Evolutionary conservation across 768 basidiomycete genomes (phyloP).

Genomic region (Auricularia auricula-judae): DNA sequence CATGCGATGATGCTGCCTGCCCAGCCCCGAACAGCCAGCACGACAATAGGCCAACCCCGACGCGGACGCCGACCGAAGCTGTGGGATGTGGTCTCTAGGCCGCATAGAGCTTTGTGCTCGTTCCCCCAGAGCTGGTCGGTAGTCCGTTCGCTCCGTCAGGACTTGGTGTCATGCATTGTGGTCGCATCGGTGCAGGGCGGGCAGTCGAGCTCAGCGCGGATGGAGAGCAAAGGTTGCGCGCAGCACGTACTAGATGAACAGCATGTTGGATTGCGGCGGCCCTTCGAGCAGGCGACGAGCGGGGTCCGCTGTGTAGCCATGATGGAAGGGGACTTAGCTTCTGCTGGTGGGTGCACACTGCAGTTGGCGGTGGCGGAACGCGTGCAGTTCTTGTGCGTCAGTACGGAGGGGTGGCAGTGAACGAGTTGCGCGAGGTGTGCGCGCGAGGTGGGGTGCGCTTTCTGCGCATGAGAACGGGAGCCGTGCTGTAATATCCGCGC

Average conservation of each 20-base stretch:
- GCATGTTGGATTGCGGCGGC: no score
- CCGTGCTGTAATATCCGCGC: background rate
- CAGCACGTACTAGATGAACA: background rate
- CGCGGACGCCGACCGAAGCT: background rate
- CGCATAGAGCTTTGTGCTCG: background rate
- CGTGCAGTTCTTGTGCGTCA: background rate
- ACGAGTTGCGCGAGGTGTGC: background rate
- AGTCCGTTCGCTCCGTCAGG: background rate
- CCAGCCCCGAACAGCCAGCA: background rate
- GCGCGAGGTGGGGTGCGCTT: background rate
- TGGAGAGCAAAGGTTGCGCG: background rate
- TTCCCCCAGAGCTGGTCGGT: background rate
- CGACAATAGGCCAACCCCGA: background rate
- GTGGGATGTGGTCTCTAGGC: background rate
- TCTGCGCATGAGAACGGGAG: background rate
- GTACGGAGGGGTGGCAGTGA: background rate
- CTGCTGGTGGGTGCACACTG: no score
- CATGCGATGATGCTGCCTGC: background rate
- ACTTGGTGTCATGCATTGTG: background rate
- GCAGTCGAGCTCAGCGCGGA: background rate
- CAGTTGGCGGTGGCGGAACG: background rate
- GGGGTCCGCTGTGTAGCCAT: background rate
- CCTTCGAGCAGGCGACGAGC: background rate
- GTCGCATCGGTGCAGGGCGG: background rate
- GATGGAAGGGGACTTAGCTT: background rate